A percentile compares a stretch with the other conserved stretches of the same genome.
Evolutionary conservation across 2,329 filamentous ascomycete species (phyloP).

Genomic region (Sporothrix dimorphospora): DNA sequence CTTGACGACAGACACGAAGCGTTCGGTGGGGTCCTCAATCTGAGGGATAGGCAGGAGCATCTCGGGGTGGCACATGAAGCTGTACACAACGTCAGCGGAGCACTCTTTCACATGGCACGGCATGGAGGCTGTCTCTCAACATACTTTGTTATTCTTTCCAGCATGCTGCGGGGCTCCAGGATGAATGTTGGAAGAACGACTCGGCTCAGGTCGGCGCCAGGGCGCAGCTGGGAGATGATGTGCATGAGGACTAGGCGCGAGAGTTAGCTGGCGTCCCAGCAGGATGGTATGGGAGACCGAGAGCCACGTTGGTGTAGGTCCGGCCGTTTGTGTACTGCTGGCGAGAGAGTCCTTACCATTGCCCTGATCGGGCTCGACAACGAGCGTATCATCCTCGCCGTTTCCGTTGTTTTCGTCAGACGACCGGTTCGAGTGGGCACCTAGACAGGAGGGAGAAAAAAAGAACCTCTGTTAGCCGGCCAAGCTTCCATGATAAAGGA

Average conservation of each 20-base stretch:
- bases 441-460: conserved; percentile 17
- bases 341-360: conserved; percentile 67
- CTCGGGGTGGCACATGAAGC: conserved; percentile 99
- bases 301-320: too few relatives aligned
- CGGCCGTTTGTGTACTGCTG: not conserved
- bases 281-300: not conserved
- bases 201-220: conserved; percentile 90
- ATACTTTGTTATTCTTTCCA: conserved; percentile 98
- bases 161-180: conserved; percentile 94
- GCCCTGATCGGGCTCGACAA: conserved; percentile 90
- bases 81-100: conserved; percentile 44
- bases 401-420: conserved; percentile 58
- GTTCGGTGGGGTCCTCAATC: conserved; percentile 84
- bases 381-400: conserved; percentile 72
- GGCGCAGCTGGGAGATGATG: conserved; percentile 95
- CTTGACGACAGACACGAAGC: conserved; percentile 94
- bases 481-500: not conserved
- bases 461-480: conserved; percentile 22
- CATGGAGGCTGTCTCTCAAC: conserved; percentile 40
- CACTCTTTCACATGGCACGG: conserved; percentile 22
- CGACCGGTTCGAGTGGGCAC: conserved; percentile 41
- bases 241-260: conserved; percentile 76
- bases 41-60: conserved; percentile 85
- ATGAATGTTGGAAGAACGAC: conserved; percentile 97
- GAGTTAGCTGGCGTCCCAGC: not conserved